A percentile compares a stretch with the other conserved stretches of the same genome.
These are phyloP conservation scores for Clitopilus passeckerianus DNA, from an alignment of 768 basidiomycete genomes.

Conservation along the genomic window DNA sequence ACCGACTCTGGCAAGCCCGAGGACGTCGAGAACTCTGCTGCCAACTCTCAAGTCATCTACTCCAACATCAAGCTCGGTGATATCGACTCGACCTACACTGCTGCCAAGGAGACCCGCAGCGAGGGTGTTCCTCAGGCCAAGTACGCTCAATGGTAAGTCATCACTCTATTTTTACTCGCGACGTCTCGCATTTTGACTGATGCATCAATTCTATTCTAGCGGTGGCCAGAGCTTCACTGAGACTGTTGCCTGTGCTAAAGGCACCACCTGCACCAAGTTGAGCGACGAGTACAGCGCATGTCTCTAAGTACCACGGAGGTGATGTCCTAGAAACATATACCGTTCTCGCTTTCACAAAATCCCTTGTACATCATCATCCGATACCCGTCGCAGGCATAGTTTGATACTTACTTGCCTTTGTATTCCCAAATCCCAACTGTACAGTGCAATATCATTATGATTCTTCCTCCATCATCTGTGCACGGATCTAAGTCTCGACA, in stretches of 20 bases:
- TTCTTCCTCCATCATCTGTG: not conserved
- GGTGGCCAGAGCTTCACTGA: not conserved
- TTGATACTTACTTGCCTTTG: not conserved
- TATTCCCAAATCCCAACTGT: not conserved
- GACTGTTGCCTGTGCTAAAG: not conserved
- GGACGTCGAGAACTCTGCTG: constrained; percentile 32
- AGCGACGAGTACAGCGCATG: not conserved
- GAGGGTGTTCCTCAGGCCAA: not conserved
- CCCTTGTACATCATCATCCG: not conserved
- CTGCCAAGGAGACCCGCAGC: not conserved
- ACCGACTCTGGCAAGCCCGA: constrained; percentile 40
- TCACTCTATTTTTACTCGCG: not conserved
- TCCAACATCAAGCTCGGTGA: constrained; percentile 52
- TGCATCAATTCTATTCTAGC: not conserved
- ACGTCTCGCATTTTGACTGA: not conserved
- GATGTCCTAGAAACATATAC: not conserved
- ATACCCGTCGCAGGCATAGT: not conserved
- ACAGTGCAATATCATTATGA: not conserved
- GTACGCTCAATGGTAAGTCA: not conserved
- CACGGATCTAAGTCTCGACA: not conserved
- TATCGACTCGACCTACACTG: constrained; percentile 38
- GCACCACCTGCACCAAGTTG: not conserved
- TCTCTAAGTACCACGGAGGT: not conserved
- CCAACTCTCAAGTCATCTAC: constrained; percentile 43
- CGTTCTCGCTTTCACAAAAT: not conserved